Conservation (phyloP, 805 yeast species). For the Candida silvatica region DNA sequence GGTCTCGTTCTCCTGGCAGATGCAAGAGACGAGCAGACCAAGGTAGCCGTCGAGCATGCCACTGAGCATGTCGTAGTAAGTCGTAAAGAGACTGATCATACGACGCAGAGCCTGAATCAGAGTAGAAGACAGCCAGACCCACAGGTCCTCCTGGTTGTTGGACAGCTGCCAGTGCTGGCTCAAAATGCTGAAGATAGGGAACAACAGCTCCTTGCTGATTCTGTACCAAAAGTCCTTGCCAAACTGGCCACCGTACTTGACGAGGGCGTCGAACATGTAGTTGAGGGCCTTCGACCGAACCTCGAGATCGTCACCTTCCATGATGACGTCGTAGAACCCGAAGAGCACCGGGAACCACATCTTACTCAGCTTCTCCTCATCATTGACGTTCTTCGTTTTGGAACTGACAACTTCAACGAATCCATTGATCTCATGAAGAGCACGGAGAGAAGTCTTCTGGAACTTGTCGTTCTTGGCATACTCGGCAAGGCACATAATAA, state of each 20-base stretch:
- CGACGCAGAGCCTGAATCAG: slow-evolving; percentile 90
- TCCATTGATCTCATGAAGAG: slow-evolving; percentile 64
- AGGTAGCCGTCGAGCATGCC: slow-evolving; percentile 72
- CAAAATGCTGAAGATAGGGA: slow-evolving; percentile 84
- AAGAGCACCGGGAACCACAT: slow-evolving; percentile 83
- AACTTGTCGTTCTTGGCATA: slow-evolving; percentile 77
- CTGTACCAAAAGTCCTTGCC: slow-evolving; percentile 73
- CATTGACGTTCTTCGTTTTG: slow-evolving; percentile 9
- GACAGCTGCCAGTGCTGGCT: slow-evolving; percentile 67
- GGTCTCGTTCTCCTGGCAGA: slow-evolving; percentile 95
- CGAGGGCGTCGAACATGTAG: slow-evolving; percentile 71
- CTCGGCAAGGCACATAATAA: slow-evolving; percentile 69
- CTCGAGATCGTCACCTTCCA: slow-evolving; percentile 91
- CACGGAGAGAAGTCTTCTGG: slow-evolving; percentile 73
- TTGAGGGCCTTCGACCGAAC: slow-evolving; percentile 85
- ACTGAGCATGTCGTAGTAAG: slow-evolving; percentile 71
- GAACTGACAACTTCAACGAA: slow-evolving; percentile 52
- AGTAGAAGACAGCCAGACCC: slow-evolving; percentile 96
- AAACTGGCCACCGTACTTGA: slow-evolving; percentile 72
- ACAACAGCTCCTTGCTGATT: slow-evolving; percentile 67
- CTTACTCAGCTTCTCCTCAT: slow-evolving; percentile 36
- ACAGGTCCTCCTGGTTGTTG: slow-evolving; percentile 66
- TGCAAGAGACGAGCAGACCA: slow-evolving; percentile 72
- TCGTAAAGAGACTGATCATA: slow-evolving; percentile 74
- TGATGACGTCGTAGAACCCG: slow-evolving; percentile 80